Evolutionary conservation across 2,329 filamentous ascomycete genomes (phyloP), one percentile per base, ranked within the genome.

Genomic region (Xylaria hypoxylon): DNA sequence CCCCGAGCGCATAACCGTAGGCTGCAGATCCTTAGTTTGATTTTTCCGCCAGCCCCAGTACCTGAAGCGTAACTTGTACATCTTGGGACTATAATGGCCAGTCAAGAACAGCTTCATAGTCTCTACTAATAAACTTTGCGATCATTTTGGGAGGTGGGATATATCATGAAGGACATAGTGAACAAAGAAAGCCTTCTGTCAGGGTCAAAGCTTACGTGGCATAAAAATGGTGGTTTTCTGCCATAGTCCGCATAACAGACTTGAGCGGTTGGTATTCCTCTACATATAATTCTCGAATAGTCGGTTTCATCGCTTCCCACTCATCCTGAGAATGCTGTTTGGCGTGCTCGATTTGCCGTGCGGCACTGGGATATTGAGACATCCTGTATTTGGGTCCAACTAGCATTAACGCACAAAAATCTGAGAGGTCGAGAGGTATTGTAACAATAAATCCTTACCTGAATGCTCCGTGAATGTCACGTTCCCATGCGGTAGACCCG

Each of bases 1-100:
- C 3, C 6, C 6, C 11, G 19, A 5, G n/a, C 8, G 5, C 15
- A 38, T 45, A 13, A 8, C 22, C 17, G 19, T 19, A 17, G 24
- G 24, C 15, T 22, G 45, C 26, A 33, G 33, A 33, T 53, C 55
- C 31, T 50, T 22, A 13, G 33, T 40, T 38, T 55, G 62, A n/a
- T 64, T 59, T 35, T 64, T 64, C 55, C 62, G 53, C 62, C 62
- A 64, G 22, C 55, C 55, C 62, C 62, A 64, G n/a, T 33, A 55
- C 19, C 15, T 50, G 38, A 64, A 64, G 35, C 62, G 62, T 15
- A 26, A 55, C 19, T 64, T 64, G 22, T 59, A 64, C 62, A 64
- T 64, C 38, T 53, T 64, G 24, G 42, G 47, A 22, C 62, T 64
- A 44, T 3, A 52, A 17, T 6, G 24, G 19, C 33, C 13, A 2